Conservation (phyloP, 805 yeast genomes). For the Metschnikowia sp. region DNA sequence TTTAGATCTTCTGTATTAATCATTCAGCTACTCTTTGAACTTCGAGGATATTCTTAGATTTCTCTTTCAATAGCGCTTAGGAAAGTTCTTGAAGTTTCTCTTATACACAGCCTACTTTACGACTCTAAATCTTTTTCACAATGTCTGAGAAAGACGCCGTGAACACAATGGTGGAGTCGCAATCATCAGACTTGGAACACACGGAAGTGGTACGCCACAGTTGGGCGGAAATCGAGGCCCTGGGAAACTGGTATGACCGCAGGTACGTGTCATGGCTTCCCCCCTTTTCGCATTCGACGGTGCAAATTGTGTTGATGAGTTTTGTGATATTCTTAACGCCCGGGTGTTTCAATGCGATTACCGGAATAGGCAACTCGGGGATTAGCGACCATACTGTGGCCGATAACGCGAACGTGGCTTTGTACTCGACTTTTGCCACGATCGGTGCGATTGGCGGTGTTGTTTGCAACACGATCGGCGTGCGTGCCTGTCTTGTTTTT, state of each 20-base stretch:
- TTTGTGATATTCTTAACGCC: constrained; percentile 50
- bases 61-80: too few relatives aligned
- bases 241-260: constrained; percentile 42
- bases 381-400: constrained; percentile 36
- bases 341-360: constrained; percentile 50
- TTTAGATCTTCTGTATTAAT: neutral
- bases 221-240: constrained; percentile 28
- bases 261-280: constrained; percentile 25
- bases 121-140: neutral
- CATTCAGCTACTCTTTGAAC: neutral
- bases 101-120: neutral
- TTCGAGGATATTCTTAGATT: neutral
- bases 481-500: constrained; percentile 40
- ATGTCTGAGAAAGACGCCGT: constrained; percentile 10
- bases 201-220: constrained; percentile 12
- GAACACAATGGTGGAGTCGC: constrained; percentile 8
- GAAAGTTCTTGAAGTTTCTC: neutral
- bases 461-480: constrained; percentile 49
- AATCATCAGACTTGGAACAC: constrained; percentile 5
- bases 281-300: constrained; percentile 36
- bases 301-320: constrained; percentile 45
- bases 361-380: constrained; percentile 50
- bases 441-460: constrained; percentile 58
- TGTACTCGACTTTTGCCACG: constrained; percentile 54
- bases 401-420: constrained; percentile 50